These are phyloP conservation scores for Pseudisothecium myosuroides DNA, from an alignment of 225 moss, liverwort and hornwort species.

Conservation along the genomic window DNA sequence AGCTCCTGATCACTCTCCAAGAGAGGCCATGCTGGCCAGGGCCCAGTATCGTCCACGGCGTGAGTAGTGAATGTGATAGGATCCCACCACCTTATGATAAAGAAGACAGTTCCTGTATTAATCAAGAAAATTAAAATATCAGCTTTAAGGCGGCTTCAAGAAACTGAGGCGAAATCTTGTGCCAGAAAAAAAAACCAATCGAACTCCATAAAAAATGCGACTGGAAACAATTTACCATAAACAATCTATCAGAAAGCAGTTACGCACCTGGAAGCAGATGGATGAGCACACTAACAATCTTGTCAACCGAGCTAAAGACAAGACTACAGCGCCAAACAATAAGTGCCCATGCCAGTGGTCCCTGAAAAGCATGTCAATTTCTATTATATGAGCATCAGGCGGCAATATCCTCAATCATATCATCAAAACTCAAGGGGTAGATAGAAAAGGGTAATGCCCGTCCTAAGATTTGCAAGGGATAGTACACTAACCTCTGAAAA, in stretches of 20 bases:
- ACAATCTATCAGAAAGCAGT: background rate
- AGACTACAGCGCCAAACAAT: conserved; percentile 99
- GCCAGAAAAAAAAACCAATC: background rate
- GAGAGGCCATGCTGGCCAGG: conserved; percentile 98
- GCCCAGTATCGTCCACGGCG: conserved; percentile 79
- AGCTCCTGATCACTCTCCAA: conserved; percentile 54
- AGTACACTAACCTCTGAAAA: conserved; percentile 72
- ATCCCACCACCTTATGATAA: conserved; percentile 99
- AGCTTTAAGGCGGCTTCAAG: background rate
- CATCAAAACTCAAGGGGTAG: background rate
- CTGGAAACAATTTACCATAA: background rate
- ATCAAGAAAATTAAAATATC: background rate
- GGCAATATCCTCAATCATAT: background rate
- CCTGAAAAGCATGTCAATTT: conserved; percentile 31
- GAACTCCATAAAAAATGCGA: background rate
- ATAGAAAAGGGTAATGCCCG: background rate
- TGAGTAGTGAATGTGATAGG: conserved; percentile 91
- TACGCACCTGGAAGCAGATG: conserved; percentile 85
- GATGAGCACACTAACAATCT: conserved; percentile 91
- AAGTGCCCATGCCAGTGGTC: conserved; percentile 97
- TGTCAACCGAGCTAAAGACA: conserved; percentile 95
- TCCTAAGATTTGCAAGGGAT: background rate
- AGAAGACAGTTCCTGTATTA: conserved; percentile 75
- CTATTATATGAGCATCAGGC: background rate
- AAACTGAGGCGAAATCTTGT: background rate